phyloP scores from a whole-genome alignment of 2,329 filamentous ascomycete genomes.

The Arthrobotrys musiformis region DNA sequence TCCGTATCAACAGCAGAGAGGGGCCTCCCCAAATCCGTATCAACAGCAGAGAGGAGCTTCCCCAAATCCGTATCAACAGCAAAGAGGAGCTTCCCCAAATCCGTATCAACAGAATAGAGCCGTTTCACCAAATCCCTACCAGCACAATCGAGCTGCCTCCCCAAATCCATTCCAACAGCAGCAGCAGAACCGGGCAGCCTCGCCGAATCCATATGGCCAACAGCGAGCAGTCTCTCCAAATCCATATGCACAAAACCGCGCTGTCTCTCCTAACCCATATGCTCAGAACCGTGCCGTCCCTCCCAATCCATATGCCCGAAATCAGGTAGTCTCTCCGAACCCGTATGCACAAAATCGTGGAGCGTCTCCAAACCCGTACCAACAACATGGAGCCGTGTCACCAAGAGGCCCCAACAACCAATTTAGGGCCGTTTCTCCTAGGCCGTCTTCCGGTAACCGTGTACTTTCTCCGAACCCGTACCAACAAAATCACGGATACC shows the following conservation, averaged over 20 bases:
- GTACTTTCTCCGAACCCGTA: conserved; percentile 56
- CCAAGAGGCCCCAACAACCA: conserved; percentile 55
- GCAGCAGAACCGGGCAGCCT: conserved; percentile 52
- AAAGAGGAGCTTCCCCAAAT: conserved; percentile 37
- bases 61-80: conserved; percentile 60
- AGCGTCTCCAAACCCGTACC: conserved; percentile 61
- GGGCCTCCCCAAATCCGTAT: conserved; percentile 61
- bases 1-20: conserved; percentile 54
- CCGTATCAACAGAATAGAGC: conserved; percentile 50
- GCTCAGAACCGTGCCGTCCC: conserved; percentile 27
- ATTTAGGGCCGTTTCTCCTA: conserved; percentile 56
- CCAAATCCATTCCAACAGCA: conserved; percentile 56
- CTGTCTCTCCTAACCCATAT: conserved; percentile 62
- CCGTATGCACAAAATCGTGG: conserved; percentile 60
- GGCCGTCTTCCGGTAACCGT: conserved; percentile 49
- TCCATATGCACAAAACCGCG: conserved; percentile 52
- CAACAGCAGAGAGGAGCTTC: conserved; percentile 59
- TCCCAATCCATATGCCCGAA: conserved; percentile 30
- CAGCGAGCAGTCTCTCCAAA: conserved; percentile 62
- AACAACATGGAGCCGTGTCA: conserved; percentile 54
- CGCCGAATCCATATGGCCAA: conserved; percentile 58
- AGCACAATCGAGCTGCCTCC: conserved; percentile 49
- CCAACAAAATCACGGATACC: conserved; percentile 40
- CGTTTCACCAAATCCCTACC: conserved; percentile 60
- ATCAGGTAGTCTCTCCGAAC: conserved; percentile 57